Evolutionary conservation across 2,329 filamentous ascomycete genomes (phyloP).

Genomic region (Fusarium sp.): DNA sequence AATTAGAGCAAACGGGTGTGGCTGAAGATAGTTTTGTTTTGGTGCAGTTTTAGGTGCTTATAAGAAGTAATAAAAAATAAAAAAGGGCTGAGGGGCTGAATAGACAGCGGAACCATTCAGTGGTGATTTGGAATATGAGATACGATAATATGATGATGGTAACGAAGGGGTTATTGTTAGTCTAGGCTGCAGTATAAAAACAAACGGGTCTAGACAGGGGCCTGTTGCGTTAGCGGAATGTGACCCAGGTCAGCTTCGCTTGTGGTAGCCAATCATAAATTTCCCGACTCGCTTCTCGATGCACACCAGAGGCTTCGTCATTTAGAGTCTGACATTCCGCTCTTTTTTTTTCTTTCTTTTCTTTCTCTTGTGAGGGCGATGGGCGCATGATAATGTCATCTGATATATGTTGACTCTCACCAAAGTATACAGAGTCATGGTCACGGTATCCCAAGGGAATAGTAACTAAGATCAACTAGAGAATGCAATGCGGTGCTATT

Average conservation of each 20-base stretch:
- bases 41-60: background rate
- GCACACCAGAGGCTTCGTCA: constrained; percentile 34
- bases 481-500: background rate
- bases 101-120: background rate
- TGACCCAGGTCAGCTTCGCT: constrained; percentile 40
- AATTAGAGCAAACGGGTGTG: constrained; percentile 14
- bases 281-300: constrained; percentile 45
- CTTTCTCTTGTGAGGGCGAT: background rate
- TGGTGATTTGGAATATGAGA: background rate
- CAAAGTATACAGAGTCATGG: background rate
- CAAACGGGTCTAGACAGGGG: constrained; percentile 7
- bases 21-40: constrained; percentile 3
- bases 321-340: constrained; percentile 31
- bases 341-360: background rate
- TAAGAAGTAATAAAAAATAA: background rate
- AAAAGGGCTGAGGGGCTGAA: background rate
- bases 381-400: background rate
- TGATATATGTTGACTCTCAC: background rate
- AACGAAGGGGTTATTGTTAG: background rate
- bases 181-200: background rate
- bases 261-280: constrained; percentile 44
- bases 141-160: background rate
- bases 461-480: background rate
- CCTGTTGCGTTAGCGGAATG: constrained; percentile 36
- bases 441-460: background rate